Conservation (phyloP, 768 basidiomycete species). For the Termitomyces heimii region DNA sequence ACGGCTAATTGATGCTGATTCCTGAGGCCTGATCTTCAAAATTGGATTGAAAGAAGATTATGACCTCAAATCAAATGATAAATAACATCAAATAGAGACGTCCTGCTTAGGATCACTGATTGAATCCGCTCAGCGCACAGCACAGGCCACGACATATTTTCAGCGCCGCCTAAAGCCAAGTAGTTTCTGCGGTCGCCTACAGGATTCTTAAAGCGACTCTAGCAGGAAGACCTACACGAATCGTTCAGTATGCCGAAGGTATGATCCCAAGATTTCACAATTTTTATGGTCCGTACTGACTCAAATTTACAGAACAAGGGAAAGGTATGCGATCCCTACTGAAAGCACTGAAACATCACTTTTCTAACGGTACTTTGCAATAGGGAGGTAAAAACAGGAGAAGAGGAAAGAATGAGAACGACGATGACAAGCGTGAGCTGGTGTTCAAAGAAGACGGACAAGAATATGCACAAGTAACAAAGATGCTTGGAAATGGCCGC, state of each 20-base stretch:
- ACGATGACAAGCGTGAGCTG: constrained; percentile 96
- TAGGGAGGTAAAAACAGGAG: constrained; percentile 99
- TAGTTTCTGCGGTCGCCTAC: constrained; percentile 7
- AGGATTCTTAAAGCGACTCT: constrained; percentile 5
- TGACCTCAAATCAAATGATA: too few relatives aligned
- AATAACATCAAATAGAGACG: not conserved
- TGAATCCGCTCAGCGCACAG: not conserved
- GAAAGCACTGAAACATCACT: not conserved
- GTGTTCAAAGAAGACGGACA: constrained; percentile 99
- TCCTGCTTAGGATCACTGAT: not conserved
- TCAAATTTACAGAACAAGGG: constrained; percentile 55
- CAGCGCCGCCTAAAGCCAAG: not conserved
- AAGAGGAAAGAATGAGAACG: constrained; percentile 99
- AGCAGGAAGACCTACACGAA: constrained; percentile 6
- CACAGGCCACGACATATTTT: not conserved
- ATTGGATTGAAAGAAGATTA: not conserved
- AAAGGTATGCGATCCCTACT: constrained; percentile 42
- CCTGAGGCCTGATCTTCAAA: not conserved
- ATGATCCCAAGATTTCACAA: constrained; percentile 10
- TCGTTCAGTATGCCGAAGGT: constrained; percentile 46
- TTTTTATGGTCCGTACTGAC: constrained; percentile 9
- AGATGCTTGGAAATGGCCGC: constrained; percentile 98
- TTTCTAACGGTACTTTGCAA: not conserved
- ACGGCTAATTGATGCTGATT: not conserved
- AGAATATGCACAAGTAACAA: constrained; percentile 96